Conservation (phyloP, 1,139 yeast species). For the Chernovozyma aurita region DNA sequence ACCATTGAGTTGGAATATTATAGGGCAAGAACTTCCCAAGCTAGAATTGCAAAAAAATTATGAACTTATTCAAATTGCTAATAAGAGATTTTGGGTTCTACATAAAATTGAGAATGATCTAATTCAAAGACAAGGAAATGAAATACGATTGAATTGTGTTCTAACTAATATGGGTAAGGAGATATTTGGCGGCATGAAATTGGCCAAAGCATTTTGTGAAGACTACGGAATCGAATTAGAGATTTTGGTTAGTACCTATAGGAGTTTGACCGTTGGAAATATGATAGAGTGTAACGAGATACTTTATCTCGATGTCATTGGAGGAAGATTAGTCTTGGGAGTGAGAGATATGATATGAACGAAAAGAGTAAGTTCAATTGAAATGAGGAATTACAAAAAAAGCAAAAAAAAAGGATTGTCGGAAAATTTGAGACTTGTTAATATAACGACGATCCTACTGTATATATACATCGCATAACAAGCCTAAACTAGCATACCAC, state of each 20-base stretch:
- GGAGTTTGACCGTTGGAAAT: slow-evolving; percentile 35
- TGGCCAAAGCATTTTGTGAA: slow-evolving; percentile 35
- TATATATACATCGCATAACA: too few relatives aligned
- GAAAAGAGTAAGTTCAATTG: too few relatives aligned
- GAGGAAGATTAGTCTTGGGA: slow-evolving; percentile 30
- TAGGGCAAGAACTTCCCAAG: slow-evolving; percentile 5
- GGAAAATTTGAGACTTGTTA: too few relatives aligned
- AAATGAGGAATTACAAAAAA: too few relatives aligned
- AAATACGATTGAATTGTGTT: slow-evolving; percentile 19
- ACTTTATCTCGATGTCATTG: slow-evolving; percentile 29
- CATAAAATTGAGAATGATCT: slow-evolving; percentile 1
- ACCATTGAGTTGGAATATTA: slow-evolving; percentile 12
- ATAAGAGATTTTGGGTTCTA: slow-evolving; percentile 1
- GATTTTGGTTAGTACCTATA: slow-evolving; percentile 18
- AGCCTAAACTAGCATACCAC: too few relatives aligned
- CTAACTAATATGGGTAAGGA: slow-evolving; percentile 22
- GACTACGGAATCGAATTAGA: slow-evolving; percentile 48
- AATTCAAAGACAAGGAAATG: slow-evolving; percentile 1
- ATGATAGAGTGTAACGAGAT: slow-evolving; percentile 38
- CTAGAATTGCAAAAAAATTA: not conserved
- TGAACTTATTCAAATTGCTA: not conserved
- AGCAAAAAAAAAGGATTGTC: too few relatives aligned
- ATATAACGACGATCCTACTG: too few relatives aligned
- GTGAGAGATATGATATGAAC: slow-evolving; percentile 8
- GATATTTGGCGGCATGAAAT: slow-evolving; percentile 9